phyloP scores from a whole-genome alignment of 306 rosid species.

The Chamaecrista fasciculata region DNA sequence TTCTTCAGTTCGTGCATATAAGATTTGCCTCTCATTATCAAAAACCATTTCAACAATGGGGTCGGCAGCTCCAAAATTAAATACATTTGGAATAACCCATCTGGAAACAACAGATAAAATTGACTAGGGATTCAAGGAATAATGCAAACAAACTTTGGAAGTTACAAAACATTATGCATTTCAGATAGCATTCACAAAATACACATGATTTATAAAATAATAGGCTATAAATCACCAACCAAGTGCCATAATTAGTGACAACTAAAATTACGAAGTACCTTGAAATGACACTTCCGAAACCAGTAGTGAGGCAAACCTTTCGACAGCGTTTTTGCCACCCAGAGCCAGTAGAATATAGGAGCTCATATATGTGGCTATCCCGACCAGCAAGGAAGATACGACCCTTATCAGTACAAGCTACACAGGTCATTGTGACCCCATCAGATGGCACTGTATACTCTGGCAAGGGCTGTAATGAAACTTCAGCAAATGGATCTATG shows the following conservation, averaged over 20 bases:
- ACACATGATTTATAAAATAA: not conserved
- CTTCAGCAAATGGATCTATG: constrained; percentile 86
- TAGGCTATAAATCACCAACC: not conserved
- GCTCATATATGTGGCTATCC: constrained; percentile 93
- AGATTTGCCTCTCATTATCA: constrained; percentile 86
- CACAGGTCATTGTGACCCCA: constrained; percentile 93
- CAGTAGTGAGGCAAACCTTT: constrained; percentile 87
- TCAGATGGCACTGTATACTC: constrained; percentile 88
- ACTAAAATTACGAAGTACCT: constrained; percentile 52
- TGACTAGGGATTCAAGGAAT: constrained; percentile 20
- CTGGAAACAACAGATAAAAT: constrained; percentile 52
- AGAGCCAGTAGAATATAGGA: constrained; percentile 81
- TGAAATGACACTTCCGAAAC: constrained; percentile 87
- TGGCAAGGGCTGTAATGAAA: constrained; percentile 85
- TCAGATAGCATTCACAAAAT: constrained; percentile 3
- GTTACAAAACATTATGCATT: constrained; percentile 1
- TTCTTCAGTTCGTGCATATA: constrained; percentile 87
- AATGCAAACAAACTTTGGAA: constrained; percentile 16
- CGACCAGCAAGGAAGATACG: constrained; percentile 96
- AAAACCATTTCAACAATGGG: constrained; percentile 90
- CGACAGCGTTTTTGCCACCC: constrained; percentile 95
- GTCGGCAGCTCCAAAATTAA: constrained; percentile 92
- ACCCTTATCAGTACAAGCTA: constrained; percentile 83
- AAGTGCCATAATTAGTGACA: constrained; percentile 10
- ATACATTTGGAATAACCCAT: constrained; percentile 95